Evolutionary conservation across 306 rosid species (phyloP), one percentile per base, ranked within the genome.

Genomic region (Rosa lucieae): DNA sequence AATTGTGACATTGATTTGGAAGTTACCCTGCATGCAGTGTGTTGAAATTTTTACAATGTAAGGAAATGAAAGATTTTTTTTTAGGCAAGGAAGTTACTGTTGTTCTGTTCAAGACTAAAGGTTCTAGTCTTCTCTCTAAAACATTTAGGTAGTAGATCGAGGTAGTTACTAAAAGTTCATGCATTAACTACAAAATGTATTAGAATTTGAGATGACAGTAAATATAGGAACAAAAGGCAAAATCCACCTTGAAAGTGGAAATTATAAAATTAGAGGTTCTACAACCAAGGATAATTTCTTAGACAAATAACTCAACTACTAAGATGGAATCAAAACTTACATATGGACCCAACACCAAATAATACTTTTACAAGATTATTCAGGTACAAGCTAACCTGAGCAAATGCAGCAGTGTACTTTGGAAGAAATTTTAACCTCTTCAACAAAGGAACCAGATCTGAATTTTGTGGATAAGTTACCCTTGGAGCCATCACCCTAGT

Each of bases 401-500:
- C 72, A 88, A 95, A 95, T 49, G 99, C 99, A 2, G 93, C 80
- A 47, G 73, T 61, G 63, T 81, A 90, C 49, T 92, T 82, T 35
- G 69, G 65, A 70, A 86, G 81, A 82, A 84, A 95, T 67, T 86
- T 86, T 75, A 95, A 90, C 84, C 88, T 95, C 87, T 87, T 87
- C 51, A 92, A 62, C 78, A 95, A 88, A 53, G 98, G 98, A 76
- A 92, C 86, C 87, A 92, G 98, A 85, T 91, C 99, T 74, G 97
- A 89, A 83, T 90, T 91, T 82, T 91, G 89, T 43, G 99, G 99
- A 89, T 91, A 92, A 78, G 78, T 75, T 47, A 92, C 84, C 3
- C 56, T 84, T 13, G 97, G 94, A 83, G 96, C 89, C 85, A 77
- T 89, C 84, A 95, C 99, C 88, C 99, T 90, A 87, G 92, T 92